Base-by-base conservation (phyloP, 306 rosid species). In the Cucurbita ficifolia region DNA sequence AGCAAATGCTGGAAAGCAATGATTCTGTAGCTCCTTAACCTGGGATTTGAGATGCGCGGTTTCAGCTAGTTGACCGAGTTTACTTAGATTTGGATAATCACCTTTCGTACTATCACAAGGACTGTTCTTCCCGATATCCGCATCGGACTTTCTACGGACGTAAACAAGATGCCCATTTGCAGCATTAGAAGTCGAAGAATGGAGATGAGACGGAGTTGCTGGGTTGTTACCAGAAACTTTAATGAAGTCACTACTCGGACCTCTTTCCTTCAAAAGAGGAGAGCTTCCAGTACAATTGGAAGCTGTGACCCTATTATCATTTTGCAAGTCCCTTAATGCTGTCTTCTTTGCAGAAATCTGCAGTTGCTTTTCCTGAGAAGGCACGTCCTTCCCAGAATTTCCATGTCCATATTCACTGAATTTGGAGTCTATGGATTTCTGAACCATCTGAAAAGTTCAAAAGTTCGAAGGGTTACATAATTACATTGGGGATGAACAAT, bases 71-170 rank as follows among this genome's bases (percentile, higher is more conserved):
- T 75, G 83, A 72, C 42, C 57, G 48, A 68, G 53, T 48, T 68
- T 69, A 14, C 56, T 16, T 14, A 33, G 74, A 69, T 48, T 45
- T 67, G 54, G 73, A 45, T 45, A 48, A 13, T 83, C 80, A 57
- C 77, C 78, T 75, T 77, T 88, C 56, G 81, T 49, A 73, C 76
- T 88, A 80, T 80, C 96, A 83, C 81, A 80, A 59, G 90, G 45
- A 57, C 81, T 81, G 71, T 75, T 85, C 84, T 88, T 94, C 76
- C 88, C 83, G 76, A 83, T 19, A 36, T 94, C 97, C 39, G 87
- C 85, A 74, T 94, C 98, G 6, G 96, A 83, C 76, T 90, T 94
- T 84, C 98, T 86, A 19, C 98, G 98, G 71, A 87, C 95, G 80
- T 94, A 94, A 67, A 94, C 98, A 74, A 90, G 98, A 80, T 83